These are phyloP conservation scores for Cercospora sp. DNA, from an alignment of 2,329 filamentous ascomycete species.

Conservation along the genomic window DNA sequence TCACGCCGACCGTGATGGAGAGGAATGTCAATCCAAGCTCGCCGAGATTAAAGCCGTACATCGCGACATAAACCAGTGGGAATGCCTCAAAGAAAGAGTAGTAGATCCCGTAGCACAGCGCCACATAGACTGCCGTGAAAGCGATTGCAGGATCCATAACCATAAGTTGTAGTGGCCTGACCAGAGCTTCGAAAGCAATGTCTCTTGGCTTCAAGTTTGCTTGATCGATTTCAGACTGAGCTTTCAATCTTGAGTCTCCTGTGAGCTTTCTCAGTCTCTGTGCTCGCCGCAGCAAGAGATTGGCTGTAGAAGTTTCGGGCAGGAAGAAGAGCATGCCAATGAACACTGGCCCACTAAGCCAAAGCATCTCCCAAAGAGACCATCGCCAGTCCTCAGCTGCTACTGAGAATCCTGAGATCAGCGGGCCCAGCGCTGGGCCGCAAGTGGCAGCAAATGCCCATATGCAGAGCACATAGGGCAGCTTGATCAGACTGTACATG, in stretches of 20 bases:
- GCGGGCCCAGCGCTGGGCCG: conserved; percentile 59
- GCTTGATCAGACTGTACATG: conserved; percentile 47
- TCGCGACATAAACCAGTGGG: conserved; percentile 44
- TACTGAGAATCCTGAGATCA: conserved; percentile 63
- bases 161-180: conserved; percentile 42
- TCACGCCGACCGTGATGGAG: conserved; percentile 36
- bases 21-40: conserved; percentile 40
- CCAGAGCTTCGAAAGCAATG: conserved; percentile 58
- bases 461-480: conserved; percentile 47
- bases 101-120: conserved; percentile 40
- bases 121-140: conserved; percentile 39
- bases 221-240: conserved; percentile 66
- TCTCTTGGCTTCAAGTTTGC: conserved; percentile 52
- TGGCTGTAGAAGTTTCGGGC: conserved; percentile 63
- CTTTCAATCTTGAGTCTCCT: conserved; percentile 57
- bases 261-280: conserved; percentile 62
- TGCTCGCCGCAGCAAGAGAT: conserved; percentile 63
- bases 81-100: conserved; percentile 42
- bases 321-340: conserved; percentile 59
- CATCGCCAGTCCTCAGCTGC: conserved; percentile 62
- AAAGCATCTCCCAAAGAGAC: conserved; percentile 65
- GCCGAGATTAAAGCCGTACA: conserved; percentile 45
- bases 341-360: conserved; percentile 60
- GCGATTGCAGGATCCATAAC: conserved; percentile 39
- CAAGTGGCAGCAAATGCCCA: conserved; percentile 50